phyloP scores from a whole-genome alignment of 805 yeast genomes.

The Grigorovia jiainica region DNA sequence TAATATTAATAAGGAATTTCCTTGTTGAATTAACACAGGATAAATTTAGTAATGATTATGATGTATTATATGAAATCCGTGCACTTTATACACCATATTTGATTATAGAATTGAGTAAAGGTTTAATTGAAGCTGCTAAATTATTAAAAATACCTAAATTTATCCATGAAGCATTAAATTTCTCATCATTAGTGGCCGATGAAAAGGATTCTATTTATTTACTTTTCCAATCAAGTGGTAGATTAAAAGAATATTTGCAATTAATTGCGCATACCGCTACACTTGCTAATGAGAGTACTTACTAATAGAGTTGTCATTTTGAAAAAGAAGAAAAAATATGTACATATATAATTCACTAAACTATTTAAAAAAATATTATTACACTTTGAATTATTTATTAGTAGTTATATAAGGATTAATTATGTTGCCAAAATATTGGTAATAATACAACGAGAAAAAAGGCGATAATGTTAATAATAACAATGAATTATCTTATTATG shows the following conservation, averaged over 20 bases:
- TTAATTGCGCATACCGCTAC: constrained; percentile 51
- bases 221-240: constrained; percentile 50
- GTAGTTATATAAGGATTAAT: too few species aligned
- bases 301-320: too few species aligned
- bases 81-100: constrained; percentile 64
- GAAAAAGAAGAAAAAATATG: too few species aligned
- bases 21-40: constrained; percentile 25
- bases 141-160: constrained; percentile 33
- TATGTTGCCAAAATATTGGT: too few species aligned
- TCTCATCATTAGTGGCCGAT: constrained; percentile 58
- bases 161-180: constrained; percentile 45
- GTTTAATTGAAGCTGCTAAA: constrained; percentile 37
- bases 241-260: constrained; percentile 43
- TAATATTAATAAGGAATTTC: constrained; percentile 23
- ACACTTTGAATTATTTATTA: too few species aligned
- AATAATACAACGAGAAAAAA: too few species aligned
- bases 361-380: too few species aligned
- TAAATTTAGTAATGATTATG: constrained; percentile 27
- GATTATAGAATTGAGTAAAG: constrained; percentile 55
- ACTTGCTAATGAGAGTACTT: constrained; percentile 4
- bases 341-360: too few species aligned
- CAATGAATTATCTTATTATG: too few species aligned
- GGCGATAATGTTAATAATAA: too few species aligned
- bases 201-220: constrained; percentile 52
- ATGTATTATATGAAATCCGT: constrained; percentile 45